Percentiles rank a stretch among this genome's conserved stretches.
Conservation (phyloP, 352 stramenopile species). For the Phytophthora quininea region DNA sequence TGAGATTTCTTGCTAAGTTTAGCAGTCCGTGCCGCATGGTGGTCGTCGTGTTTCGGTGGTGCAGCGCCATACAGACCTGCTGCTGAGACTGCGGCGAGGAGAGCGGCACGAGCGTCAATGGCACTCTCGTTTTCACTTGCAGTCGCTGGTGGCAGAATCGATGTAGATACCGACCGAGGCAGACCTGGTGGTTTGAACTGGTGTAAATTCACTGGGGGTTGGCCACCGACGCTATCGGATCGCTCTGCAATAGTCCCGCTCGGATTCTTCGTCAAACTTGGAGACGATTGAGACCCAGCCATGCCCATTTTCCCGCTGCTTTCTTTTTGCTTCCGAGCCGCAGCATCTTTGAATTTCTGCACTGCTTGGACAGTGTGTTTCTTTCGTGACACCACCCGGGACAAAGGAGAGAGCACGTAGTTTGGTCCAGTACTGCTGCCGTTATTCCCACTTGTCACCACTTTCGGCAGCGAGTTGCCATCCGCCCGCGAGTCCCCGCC, state of each 20-base stretch:
- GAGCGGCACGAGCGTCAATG: conserved; percentile 23
- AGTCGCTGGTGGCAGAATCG: conserved; percentile 3
- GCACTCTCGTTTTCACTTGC: not conserved
- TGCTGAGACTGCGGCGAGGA: conserved; percentile 38
- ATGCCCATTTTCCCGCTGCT: conserved; percentile 18
- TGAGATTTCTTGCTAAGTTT: conserved; percentile 23
- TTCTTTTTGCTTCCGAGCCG: conserved; percentile 18
- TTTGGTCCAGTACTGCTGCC: conserved; percentile 3
- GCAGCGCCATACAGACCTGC: conserved; percentile 38
- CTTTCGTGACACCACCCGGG: conserved; percentile 51
- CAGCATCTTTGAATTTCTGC: conserved; percentile 51
- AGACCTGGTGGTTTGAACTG: conserved; percentile 17
- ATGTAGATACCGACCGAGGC: conserved; percentile 12
- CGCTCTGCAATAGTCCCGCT: not conserved
- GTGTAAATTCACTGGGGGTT: conserved; percentile 1
- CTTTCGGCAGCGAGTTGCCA: conserved; percentile 2
- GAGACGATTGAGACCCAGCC: conserved; percentile 27
- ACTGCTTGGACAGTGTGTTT: conserved; percentile 42
- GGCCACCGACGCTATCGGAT: not conserved
- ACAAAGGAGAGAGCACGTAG: conserved; percentile 45
- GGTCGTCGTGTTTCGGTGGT: conserved; percentile 7
- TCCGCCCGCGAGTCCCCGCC: conserved; percentile 3
- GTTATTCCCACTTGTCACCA: not conserved
- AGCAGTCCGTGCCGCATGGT: conserved; percentile 1
- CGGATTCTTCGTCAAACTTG: conserved; percentile 15